Percentiles rank a stretch among this genome's conserved stretches.
Conservation (phyloP, 306 rosid genomes). For the Prunus armeniaca region DNA sequence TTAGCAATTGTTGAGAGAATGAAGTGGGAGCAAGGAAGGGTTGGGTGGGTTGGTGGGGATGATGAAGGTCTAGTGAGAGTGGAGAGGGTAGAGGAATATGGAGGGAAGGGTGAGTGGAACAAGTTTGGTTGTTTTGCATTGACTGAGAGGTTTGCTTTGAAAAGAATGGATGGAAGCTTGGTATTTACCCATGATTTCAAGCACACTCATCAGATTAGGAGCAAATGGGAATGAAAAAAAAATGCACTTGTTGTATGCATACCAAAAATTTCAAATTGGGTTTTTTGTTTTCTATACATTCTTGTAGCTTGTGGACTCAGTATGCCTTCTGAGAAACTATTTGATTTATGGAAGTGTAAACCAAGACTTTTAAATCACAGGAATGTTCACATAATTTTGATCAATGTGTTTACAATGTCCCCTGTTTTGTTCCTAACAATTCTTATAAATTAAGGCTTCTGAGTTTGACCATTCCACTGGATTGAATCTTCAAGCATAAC, state of each 20-base stretch:
- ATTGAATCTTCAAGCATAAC: background rate
- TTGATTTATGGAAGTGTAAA: background rate
- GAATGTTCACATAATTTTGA: background rate
- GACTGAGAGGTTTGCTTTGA: slow-evolving; percentile 53
- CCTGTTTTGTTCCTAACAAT: background rate
- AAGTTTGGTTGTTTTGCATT: slow-evolving; percentile 44
- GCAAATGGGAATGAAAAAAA: slow-evolving; percentile 49
- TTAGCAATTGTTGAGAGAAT: slow-evolving; percentile 62
- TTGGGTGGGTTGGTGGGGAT: slow-evolving; percentile 38
- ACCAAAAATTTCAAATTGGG: background rate
- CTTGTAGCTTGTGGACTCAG: background rate
- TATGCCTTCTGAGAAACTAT: background rate
- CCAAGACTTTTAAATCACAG: background rate
- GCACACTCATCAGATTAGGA: slow-evolving; percentile 45
- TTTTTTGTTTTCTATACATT: background rate
- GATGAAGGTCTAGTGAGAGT: slow-evolving; percentile 29
- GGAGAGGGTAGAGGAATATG: slow-evolving; percentile 50
- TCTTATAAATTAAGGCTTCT: too few species aligned
- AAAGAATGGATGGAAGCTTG: slow-evolving; percentile 43
- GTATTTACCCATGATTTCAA: slow-evolving; percentile 42
- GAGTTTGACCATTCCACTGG: too few species aligned
- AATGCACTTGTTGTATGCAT: background rate
- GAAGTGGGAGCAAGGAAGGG: slow-evolving; percentile 53
- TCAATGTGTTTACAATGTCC: background rate
- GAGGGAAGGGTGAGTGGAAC: slow-evolving; percentile 37